phyloP scores from a whole-genome alignment of 1,284 basidiomycete species.

The Neonothopanus nambi region DNA sequence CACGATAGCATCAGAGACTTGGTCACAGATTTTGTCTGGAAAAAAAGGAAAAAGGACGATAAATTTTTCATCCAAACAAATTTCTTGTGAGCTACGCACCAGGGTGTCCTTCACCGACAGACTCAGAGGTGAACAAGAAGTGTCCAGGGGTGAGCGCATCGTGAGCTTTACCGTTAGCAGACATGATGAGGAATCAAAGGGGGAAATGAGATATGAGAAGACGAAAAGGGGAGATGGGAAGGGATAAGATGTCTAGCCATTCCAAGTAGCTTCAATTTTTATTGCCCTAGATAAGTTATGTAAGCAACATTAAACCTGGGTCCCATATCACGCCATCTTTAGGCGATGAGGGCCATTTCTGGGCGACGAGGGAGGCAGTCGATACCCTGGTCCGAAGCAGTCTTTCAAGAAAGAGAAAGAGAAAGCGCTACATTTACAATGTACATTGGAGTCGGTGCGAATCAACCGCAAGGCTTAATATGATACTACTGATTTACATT shows the following conservation, averaged over 20 bases:
- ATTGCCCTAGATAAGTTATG: background rate
- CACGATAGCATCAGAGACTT: conserved; percentile 92
- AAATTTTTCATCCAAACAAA: background rate
- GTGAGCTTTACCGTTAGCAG: conserved; percentile 62
- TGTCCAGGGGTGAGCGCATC: conserved; percentile 76
- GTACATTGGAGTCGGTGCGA: no score
- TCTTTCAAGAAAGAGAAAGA: no score
- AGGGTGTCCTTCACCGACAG: conserved; percentile 94
- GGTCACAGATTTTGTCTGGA: conserved; percentile 98
- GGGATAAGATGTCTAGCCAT: conserved; percentile 24
- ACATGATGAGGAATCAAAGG: conserved; percentile 42
- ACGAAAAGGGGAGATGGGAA: conserved; percentile 21
- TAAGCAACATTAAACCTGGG: background rate
- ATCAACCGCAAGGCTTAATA: no score
- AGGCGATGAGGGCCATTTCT: no score
- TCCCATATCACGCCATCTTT: conserved; percentile 3
- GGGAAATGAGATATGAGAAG: conserved; percentile 10
- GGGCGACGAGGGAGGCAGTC: no score
- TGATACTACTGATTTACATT: no score
- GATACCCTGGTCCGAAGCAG: background rate
- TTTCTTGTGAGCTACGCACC: conserved; percentile 48
- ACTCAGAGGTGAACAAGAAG: conserved; percentile 95
- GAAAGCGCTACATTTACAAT: background rate
- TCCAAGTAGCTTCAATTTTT: background rate
- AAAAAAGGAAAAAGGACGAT: conserved; percentile 14